phyloP scores from a whole-genome alignment of 1,284 basidiomycete genomes.

The Trametes hirsuta region DNA sequence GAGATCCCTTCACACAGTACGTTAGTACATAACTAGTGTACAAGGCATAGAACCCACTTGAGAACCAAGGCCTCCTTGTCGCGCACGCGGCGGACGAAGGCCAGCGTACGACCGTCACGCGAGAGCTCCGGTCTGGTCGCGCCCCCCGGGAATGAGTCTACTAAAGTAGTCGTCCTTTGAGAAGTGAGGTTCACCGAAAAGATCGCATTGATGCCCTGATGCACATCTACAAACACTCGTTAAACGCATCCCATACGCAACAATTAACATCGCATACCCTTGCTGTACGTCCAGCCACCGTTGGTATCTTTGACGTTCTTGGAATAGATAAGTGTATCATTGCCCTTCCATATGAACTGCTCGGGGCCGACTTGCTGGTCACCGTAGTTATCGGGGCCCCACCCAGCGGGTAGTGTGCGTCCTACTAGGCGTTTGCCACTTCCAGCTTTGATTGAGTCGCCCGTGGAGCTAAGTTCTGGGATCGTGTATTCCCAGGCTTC shows the following conservation, averaged over 20 bases:
- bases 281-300: conserved; percentile 62
- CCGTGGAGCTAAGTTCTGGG: conserved; percentile 37
- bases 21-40: background rate
- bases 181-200: conserved; percentile 65
- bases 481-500: conserved; percentile 71
- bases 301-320: conserved; percentile 60
- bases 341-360: conserved; percentile 62
- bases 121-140: conserved; percentile 74
- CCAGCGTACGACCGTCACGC: conserved; percentile 67
- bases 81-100: conserved; percentile 72
- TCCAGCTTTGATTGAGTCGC: conserved; percentile 42
- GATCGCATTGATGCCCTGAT: conserved; percentile 71
- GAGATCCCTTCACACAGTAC: conserved; percentile 52
- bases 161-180: conserved; percentile 52
- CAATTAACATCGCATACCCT: conserved; percentile 45
- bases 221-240: conserved; percentile 52
- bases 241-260: background rate
- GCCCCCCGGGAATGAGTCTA: conserved; percentile 62
- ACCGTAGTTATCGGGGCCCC: conserved; percentile 58
- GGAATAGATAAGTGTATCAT: conserved; percentile 63
- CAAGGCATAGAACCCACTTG: conserved; percentile 47
- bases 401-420: conserved; percentile 59
- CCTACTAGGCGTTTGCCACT: conserved; percentile 59
- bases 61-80: conserved; percentile 73
- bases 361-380: conserved; percentile 75